Evolutionary conservation across 2,329 filamentous ascomycete genomes (phyloP).

Genomic region (Aspergillus ibericus): DNA sequence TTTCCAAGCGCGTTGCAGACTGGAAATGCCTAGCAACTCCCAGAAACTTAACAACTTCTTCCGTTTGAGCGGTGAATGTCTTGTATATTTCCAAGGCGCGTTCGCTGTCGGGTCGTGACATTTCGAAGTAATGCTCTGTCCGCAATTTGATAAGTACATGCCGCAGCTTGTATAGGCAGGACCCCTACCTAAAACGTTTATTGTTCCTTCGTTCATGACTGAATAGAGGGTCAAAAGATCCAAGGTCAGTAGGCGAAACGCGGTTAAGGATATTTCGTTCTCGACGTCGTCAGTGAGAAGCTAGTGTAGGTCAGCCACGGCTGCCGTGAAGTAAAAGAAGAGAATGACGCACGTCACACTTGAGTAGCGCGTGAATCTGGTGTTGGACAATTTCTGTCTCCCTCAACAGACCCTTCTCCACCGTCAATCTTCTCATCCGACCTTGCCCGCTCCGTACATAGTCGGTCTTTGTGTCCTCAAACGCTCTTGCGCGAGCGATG

Average conservation of each 20-base stretch:
- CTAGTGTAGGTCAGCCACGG: slow-evolving; percentile 47
- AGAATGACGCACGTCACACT: slow-evolving; percentile 72
- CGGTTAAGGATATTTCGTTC: slow-evolving; percentile 94
- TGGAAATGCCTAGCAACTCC: slow-evolving; percentile 86
- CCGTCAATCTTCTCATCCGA: slow-evolving; percentile 77
- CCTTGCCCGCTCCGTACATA: slow-evolving; percentile 83
- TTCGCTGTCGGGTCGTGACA: slow-evolving; percentile 92
- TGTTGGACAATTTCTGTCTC: slow-evolving; percentile 90
- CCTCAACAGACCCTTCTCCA: slow-evolving; percentile 88
- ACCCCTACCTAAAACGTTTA: slow-evolving; percentile 83
- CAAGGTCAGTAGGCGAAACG: slow-evolving; percentile 86
- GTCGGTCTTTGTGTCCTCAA: slow-evolving; percentile 79
- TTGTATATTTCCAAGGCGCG: slow-evolving; percentile 90
- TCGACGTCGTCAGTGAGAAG: slow-evolving; percentile 84
- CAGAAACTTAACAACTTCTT: slow-evolving; percentile 87
- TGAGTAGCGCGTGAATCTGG: slow-evolving; percentile 80
- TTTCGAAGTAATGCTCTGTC: slow-evolving; percentile 93
- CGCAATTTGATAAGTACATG: slow-evolving; percentile 13
- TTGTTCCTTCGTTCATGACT: slow-evolving; percentile 93
- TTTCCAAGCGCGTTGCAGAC: slow-evolving; percentile 86
- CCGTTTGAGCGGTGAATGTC: slow-evolving; percentile 86
- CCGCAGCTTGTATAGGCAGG: neutral
- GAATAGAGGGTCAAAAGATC: slow-evolving; percentile 90
- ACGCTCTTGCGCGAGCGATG: slow-evolving; percentile 76
- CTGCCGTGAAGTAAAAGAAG: neutral